Evolutionary conservation across 192 early-diverging fungal genomes (phyloP).

Genomic region (Spinellus fusiger): DNA sequence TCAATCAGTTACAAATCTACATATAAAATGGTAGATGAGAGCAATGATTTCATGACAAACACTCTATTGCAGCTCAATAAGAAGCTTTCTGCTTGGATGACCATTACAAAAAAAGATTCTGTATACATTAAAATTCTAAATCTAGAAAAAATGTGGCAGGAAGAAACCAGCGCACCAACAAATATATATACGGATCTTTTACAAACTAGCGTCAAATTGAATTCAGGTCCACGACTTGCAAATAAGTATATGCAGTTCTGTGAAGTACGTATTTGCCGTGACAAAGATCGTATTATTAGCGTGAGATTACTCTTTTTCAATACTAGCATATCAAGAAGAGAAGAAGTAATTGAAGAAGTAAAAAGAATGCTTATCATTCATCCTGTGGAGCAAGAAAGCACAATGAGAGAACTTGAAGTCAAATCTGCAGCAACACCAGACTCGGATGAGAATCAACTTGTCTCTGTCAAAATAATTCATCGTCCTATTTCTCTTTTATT

Average conservation of each 20-base stretch:
- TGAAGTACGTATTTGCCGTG: constrained; percentile 21
- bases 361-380: neutral
- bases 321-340: constrained; percentile 3
- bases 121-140: constrained; percentile 21
- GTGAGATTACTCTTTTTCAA: constrained; percentile 31
- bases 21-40: neutral
- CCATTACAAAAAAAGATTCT: constrained; percentile 20
- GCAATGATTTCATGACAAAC: neutral
- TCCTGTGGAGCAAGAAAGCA: neutral
- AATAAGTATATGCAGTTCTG: constrained; percentile 17
- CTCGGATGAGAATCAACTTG: neutral
- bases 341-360: constrained; percentile 15
- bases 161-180: neutral
- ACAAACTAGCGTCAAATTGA: neutral
- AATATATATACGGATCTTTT: neutral
- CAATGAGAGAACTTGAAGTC: neutral
- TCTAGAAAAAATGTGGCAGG: neutral
- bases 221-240: neutral
- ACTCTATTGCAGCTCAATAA: neutral
- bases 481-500: constrained; percentile 39
- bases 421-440: neutral
- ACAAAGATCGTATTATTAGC: constrained; percentile 22
- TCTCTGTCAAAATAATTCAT: neutral
- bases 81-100: constrained; percentile 2
- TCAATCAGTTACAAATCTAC: neutral